phyloP scores from a whole-genome alignment of 805 yeast species.

The Sugiyamaella boreocaroliniensis region DNA sequence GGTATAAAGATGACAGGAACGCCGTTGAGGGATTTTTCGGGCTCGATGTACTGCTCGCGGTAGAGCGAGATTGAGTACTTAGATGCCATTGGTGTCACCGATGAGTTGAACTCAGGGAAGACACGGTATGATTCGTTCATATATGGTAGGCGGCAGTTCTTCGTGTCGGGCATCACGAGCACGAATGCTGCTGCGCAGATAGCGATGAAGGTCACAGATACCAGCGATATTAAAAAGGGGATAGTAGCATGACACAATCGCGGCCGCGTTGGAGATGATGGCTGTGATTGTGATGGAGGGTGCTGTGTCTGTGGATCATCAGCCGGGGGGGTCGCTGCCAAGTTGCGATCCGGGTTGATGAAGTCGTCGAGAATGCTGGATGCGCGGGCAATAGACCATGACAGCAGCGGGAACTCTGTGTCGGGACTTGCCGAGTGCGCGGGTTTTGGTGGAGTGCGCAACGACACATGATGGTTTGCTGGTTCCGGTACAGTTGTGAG shows the following conservation, averaged over 20 bases:
- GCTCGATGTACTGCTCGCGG: constrained; percentile 60
- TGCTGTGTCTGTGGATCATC: too few relatives aligned
- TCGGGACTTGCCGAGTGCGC: neutral
- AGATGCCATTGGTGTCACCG: constrained; percentile 62
- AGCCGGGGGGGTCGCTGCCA: too few relatives aligned
- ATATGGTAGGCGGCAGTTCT: constrained; percentile 56
- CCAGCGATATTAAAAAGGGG: neutral
- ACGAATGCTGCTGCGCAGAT: constrained; percentile 11
- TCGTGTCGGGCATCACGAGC: constrained; percentile 10
- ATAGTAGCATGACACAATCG: neutral
- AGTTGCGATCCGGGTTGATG: neutral
- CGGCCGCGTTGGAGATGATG: neutral
- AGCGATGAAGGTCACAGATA: constrained; percentile 6
- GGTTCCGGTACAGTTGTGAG: neutral
- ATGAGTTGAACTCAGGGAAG: constrained; percentile 62
- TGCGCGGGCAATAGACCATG: neutral
- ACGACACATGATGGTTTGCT: neutral
- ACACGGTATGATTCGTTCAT: constrained; percentile 84
- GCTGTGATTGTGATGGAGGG: neutral
- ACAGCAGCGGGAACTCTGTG: neutral
- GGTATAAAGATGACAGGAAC: constrained; percentile 84
- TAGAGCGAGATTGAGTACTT: constrained; percentile 78
- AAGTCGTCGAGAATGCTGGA: neutral
- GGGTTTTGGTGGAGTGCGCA: neutral
- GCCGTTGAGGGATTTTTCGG: constrained; percentile 48